Conservation (phyloP, 148 eudicot genomes). For the Selenicereus undatus region DNA sequence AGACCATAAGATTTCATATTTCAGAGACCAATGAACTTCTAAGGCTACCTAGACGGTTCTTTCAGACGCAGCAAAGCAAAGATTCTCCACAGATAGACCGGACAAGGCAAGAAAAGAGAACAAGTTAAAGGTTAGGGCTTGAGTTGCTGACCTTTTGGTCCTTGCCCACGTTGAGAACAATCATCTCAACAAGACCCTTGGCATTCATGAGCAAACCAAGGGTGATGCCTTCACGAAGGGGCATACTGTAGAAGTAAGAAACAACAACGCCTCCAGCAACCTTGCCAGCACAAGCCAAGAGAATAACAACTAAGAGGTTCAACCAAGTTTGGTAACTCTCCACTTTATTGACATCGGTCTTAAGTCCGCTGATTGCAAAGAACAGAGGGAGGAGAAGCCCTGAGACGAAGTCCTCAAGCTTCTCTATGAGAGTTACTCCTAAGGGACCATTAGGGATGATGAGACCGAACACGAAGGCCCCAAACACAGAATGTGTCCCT, state of each 20-base stretch:
- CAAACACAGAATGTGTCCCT: conserved; percentile 80
- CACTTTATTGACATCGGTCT: conserved; percentile 37
- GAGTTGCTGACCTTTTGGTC: conserved; percentile 64
- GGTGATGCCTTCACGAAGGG: conserved; percentile 50
- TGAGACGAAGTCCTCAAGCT: conserved; percentile 70
- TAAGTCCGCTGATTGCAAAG: conserved; percentile 64
- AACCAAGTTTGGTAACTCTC: conserved; percentile 30
- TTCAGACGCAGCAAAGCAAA: no score
- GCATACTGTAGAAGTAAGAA: conserved; percentile 48
- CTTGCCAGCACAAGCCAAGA: conserved; percentile 46
- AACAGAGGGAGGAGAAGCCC: conserved; percentile 65
- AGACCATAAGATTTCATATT: no score
- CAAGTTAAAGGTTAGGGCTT: background rate
- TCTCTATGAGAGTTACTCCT: conserved; percentile 55
- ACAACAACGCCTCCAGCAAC: conserved; percentile 43
- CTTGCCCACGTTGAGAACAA: conserved; percentile 86
- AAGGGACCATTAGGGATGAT: conserved; percentile 66
- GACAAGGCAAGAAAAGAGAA: no score
- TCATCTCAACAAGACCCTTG: conserved; percentile 94
- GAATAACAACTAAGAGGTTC: conserved; percentile 25
- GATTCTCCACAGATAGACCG: no score
- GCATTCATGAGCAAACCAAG: conserved; percentile 69
- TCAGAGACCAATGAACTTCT: no score
- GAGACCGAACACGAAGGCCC: conserved; percentile 68
- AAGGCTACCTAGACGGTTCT: no score